These are phyloP conservation scores for Neopestalotiopsis sp. DNA, from an alignment of 2,329 filamentous ascomycete genomes.

Conservation along the genomic window DNA sequence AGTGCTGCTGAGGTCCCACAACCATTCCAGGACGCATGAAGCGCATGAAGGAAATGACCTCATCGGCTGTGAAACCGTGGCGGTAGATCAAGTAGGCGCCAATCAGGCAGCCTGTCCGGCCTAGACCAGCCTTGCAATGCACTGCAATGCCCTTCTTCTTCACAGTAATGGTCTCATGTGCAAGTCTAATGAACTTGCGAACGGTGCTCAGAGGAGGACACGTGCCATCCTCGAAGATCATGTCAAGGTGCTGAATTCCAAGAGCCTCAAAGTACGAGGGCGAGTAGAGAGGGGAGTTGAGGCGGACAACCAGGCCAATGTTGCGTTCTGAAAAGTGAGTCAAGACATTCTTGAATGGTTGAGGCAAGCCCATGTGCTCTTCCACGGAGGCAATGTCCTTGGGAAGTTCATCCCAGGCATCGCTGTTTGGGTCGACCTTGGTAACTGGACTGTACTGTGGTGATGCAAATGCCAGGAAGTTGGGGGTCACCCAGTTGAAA, in stretches of 20 bases:
- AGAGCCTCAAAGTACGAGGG: slow-evolving; percentile 96
- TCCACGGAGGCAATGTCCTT: slow-evolving; percentile 76
- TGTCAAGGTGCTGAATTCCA: slow-evolving; percentile 94
- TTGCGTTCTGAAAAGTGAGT: slow-evolving; percentile 86
- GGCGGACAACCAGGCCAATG: slow-evolving; percentile 89
- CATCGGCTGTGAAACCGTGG: slow-evolving; percentile 95
- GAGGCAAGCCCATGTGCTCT: slow-evolving; percentile 71
- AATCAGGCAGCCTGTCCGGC: slow-evolving; percentile 93
- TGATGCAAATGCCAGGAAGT: slow-evolving; percentile 95
- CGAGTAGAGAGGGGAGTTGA: slow-evolving; percentile 96
- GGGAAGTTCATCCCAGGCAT: slow-evolving; percentile 76
- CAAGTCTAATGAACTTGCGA: slow-evolving; percentile 90
- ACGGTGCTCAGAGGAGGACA: slow-evolving; percentile 91
- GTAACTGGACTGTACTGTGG: slow-evolving; percentile 82
- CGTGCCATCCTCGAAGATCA: slow-evolving; percentile 99
- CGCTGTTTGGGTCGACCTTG: slow-evolving; percentile 73
- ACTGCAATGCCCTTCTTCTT: slow-evolving; percentile 94
- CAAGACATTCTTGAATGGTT: slow-evolving; percentile 95
- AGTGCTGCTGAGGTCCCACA: slow-evolving; percentile 97
- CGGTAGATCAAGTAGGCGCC: slow-evolving; percentile 98
- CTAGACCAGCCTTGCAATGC: slow-evolving; percentile 97
- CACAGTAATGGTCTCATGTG: slow-evolving; percentile 90
- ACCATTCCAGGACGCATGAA: slow-evolving; percentile 99
- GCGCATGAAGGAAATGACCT: slow-evolving; percentile 96
- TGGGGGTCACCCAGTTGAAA: slow-evolving; percentile 98